phyloP scores from a whole-genome alignment of 2,329 filamentous ascomycete genomes.

The Cladosporium sp. region DNA sequence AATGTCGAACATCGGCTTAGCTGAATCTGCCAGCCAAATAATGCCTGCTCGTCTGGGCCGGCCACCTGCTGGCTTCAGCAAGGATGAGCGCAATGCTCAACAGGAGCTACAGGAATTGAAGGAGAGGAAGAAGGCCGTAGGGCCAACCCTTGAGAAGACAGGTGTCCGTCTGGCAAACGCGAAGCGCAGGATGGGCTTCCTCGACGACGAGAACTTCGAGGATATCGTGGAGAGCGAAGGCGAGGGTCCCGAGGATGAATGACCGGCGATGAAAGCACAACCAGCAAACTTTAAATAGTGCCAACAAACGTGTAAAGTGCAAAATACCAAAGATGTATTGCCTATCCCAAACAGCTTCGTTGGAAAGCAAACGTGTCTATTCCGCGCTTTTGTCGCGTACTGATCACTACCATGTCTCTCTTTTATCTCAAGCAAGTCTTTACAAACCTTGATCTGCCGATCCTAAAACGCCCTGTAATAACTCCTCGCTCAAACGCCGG shows the following conservation, averaged over 20 bases:
- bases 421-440: neutral
- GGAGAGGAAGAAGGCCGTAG: conserved; percentile 54
- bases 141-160: conserved; percentile 55
- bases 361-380: neutral
- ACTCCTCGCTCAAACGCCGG: conserved; percentile 21
- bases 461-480: conserved; percentile 9
- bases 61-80: conserved; percentile 31
- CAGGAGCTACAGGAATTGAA: conserved; percentile 53
- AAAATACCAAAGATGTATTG: neutral
- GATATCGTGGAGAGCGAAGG: conserved; percentile 39
- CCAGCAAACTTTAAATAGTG: neutral
- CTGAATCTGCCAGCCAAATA: conserved; percentile 15
- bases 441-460: neutral
- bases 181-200: conserved; percentile 52
- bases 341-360: neutral
- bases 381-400: neutral
- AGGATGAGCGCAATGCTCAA: conserved; percentile 45
- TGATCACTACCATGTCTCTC: neutral
- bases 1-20: conserved; percentile 9
- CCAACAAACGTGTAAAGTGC: neutral
- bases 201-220: conserved; percentile 55
- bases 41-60: conserved; percentile 19
- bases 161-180: conserved; percentile 57
- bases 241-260: conserved; percentile 7
- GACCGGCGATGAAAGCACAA: conserved; percentile 7